A percentile compares a stretch with the other conserved stretches of the same genome.
Evolutionary conservation across 768 basidiomycete genomes (phyloP).

Genomic region (Lactarius psammicola): DNA sequence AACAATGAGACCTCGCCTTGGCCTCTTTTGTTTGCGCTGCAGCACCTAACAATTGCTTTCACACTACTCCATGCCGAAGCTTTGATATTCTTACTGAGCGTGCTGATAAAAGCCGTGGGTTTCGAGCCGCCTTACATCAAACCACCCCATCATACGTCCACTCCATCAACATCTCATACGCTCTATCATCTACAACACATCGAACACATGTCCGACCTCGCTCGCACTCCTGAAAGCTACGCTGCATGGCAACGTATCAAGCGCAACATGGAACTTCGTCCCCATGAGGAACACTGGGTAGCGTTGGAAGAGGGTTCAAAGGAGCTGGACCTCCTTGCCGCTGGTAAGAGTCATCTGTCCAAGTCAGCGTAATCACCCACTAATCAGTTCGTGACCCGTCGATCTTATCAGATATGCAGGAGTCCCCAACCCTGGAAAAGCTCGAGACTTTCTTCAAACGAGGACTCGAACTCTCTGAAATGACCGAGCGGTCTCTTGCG

Average conservation of each 20-base stretch:
- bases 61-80: not conserved
- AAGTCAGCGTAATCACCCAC: not conserved
- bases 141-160: not conserved
- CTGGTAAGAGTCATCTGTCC: not conserved
- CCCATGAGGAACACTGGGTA: not conserved
- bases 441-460: not conserved
- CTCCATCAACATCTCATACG: no score
- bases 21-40: not conserved
- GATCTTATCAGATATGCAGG: not conserved
- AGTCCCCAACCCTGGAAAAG: conserved; percentile 2
- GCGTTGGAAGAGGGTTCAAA: no score
- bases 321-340: conserved; percentile 3
- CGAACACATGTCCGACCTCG: not conserved
- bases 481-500: not conserved
- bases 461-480: not conserved
- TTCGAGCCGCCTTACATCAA: not conserved
- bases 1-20: not conserved
- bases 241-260: conserved; percentile 17
- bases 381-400: not conserved
- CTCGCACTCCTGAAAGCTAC: conserved; percentile 12
- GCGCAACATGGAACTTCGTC: not conserved
- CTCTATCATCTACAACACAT: not conserved
- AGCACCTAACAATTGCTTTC: not conserved
- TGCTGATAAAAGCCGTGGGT: not conserved
- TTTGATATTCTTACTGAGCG: not conserved